Percentiles rank a stretch among this genome's conserved stretches.
Evolutionary conservation across 495 filamentous ascomycete species (phyloP).

Genomic region (Gamarada debralockiae): DNA sequence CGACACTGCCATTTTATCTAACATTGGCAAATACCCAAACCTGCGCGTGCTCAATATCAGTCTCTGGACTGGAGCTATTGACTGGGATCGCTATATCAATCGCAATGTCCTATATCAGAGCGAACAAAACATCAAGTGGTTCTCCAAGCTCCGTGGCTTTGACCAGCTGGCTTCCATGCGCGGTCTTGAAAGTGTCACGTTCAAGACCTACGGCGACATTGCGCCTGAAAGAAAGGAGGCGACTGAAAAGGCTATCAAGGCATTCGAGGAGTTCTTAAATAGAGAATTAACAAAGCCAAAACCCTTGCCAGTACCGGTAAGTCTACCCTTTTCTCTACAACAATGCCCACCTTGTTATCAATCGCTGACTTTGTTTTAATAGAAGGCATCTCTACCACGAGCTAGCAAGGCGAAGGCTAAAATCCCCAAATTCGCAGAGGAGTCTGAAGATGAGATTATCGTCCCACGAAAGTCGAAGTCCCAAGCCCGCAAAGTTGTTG

Average conservation of each 20-base stretch:
- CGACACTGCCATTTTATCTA: not conserved
- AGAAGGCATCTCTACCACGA: no score
- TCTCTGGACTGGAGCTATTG: not conserved
- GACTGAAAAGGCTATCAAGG: not conserved
- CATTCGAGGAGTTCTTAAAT: not conserved
- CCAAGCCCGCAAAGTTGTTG: no score
- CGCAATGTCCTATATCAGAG: not conserved
- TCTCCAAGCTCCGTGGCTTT: constrained; percentile 4
- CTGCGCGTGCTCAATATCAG: constrained; percentile 2
- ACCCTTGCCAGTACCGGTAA: not conserved
- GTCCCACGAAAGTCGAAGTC: no score
- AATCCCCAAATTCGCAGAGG: no score
- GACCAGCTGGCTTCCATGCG: constrained; percentile 2
- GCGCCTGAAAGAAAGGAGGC: not conserved
- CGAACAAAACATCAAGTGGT: not conserved
- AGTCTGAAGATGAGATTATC: no score
- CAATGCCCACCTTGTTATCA: no score
- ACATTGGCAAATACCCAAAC: not conserved
- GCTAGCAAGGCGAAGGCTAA: no score
- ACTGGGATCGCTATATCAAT: not conserved
- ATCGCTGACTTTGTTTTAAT: no score
- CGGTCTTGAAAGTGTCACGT: constrained; percentile 10
- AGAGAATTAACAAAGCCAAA: not conserved
- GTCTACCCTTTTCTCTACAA: no score
- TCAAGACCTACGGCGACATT: not conserved